A percentile compares a stretch with the other conserved stretches of the same genome.
These are phyloP conservation scores for Harringtonia lauricola DNA, from an alignment of 2,329 filamentous ascomycete genomes.

Conservation along the genomic window DNA sequence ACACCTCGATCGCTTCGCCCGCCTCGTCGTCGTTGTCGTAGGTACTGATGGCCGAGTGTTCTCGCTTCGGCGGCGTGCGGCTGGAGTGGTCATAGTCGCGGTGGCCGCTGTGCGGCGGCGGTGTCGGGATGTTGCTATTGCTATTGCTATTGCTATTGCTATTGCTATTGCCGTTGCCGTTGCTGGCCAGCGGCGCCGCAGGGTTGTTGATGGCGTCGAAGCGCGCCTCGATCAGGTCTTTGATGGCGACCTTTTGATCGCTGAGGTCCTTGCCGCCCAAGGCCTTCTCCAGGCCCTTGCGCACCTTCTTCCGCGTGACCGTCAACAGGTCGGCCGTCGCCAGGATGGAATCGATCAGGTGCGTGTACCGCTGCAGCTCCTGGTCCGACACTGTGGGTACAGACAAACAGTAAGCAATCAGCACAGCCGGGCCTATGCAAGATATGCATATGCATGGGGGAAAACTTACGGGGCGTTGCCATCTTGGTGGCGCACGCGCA, in stretches of 20 bases:
- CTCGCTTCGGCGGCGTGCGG: constrained; percentile 22
- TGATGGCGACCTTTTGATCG: constrained; percentile 55
- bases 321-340: constrained; percentile 47
- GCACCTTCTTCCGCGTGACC: constrained; percentile 53
- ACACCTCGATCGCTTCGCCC: constrained; percentile 33
- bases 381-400: constrained; percentile 33
- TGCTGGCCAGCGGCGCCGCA: too few species aligned
- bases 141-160: too few species aligned
- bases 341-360: constrained; percentile 50
- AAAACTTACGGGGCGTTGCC: constrained; percentile 3
- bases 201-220: constrained; percentile 56
- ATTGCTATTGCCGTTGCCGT: constrained; percentile 32
- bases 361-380: constrained; percentile 41
- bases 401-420: not conserved
- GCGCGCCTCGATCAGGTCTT: constrained; percentile 59
- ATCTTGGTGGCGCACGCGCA: too few species aligned
- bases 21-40: constrained; percentile 19
- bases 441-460: not conserved
- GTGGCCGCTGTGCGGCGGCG: constrained; percentile 23
- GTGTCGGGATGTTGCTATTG: constrained; percentile 33
- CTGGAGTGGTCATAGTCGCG: not conserved
- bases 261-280: constrained; percentile 46
- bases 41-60: constrained; percentile 20
- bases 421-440: too few species aligned
- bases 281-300: constrained; percentile 41